Percentiles rank a stretch among this genome's conserved stretches.
Evolutionary conservation across 1,284 basidiomycete genomes (phyloP).

Genomic region (Trichosporon ovoides): DNA sequence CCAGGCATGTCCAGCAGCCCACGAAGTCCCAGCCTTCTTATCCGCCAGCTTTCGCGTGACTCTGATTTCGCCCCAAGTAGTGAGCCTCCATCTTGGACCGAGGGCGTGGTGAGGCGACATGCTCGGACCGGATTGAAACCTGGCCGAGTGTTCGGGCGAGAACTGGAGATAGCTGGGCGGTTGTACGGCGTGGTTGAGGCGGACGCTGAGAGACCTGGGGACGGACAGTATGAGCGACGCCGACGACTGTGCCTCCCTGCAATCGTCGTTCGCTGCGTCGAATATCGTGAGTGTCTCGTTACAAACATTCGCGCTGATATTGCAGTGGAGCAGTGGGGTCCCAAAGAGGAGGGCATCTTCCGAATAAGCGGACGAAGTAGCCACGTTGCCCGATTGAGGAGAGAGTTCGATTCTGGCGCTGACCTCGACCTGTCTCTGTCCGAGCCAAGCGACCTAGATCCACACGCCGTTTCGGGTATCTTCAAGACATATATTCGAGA

Average conservation of each 20-base stretch:
- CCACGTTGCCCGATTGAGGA: constrained; percentile 66
- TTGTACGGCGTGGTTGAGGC: constrained; percentile 33
- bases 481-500: constrained; percentile 54
- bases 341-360: constrained; percentile 50
- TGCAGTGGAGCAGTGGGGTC: constrained; percentile 45
- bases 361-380: constrained; percentile 49
- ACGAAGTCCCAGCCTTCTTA: constrained; percentile 12
- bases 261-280: constrained; percentile 43
- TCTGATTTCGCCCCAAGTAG: constrained; percentile 12
- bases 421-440: constrained; percentile 73
- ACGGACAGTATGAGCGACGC: constrained; percentile 27
- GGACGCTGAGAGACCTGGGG: constrained; percentile 17
- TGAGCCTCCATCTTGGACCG: constrained; percentile 28
- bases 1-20: constrained; percentile 10
- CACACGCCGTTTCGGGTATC: constrained; percentile 78
- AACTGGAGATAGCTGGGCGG: constrained; percentile 32
- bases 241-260: constrained; percentile 43
- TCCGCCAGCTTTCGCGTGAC: constrained; percentile 24
- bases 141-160: constrained; percentile 40
- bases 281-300: constrained; percentile 39
- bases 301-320: constrained; percentile 1
- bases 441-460: constrained; percentile 76
- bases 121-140: constrained; percentile 11
- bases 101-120: constrained; percentile 26
- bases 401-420: constrained; percentile 80